These are phyloP conservation scores for Exophiala sideris DNA, from an alignment of 2,329 filamentous ascomycete genomes.

Conservation along the genomic window DNA sequence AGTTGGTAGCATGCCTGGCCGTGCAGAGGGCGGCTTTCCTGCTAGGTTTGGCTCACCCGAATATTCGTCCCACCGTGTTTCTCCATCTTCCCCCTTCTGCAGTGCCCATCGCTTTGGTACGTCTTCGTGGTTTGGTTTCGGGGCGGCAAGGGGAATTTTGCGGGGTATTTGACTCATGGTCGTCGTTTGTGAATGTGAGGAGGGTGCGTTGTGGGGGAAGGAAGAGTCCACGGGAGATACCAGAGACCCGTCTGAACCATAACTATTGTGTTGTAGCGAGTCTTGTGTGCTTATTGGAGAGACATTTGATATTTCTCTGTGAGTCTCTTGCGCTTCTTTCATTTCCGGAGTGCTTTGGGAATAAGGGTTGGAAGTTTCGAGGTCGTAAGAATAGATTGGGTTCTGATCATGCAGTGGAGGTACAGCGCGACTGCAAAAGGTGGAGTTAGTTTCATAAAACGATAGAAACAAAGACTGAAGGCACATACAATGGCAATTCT, in stretches of 20 bases:
- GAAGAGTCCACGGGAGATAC: slow-evolving; percentile 32
- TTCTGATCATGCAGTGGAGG: slow-evolving; percentile 21
- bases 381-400: slow-evolving; percentile 28
- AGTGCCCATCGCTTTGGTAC: slow-evolving; percentile 20
- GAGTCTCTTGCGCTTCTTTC: slow-evolving; percentile 11
- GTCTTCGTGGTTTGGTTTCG: slow-evolving; percentile 21
- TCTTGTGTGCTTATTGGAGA: slow-evolving; percentile 30
- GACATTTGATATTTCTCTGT: slow-evolving; percentile 14
- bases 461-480: background rate
- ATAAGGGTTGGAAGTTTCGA: slow-evolving; percentile 61
- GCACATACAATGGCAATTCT: slow-evolving; percentile 40
- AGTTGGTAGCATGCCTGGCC: slow-evolving; percentile 26
- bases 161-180: slow-evolving; percentile 23
- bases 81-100: slow-evolving; percentile 31
- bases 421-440: slow-evolving; percentile 23
- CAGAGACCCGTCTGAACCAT: slow-evolving; percentile 26
- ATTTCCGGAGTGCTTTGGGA: slow-evolving; percentile 42
- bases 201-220: slow-evolving; percentile 28
- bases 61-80: slow-evolving; percentile 61
- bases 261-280: slow-evolving; percentile 15
- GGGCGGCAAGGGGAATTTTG: slow-evolving; percentile 27
- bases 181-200: slow-evolving; percentile 14
- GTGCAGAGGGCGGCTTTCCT: slow-evolving; percentile 35
- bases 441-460: slow-evolving; percentile 2
- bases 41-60: slow-evolving; percentile 64